Evolutionary conservation across 495 filamentous ascomycete species (phyloP), one percentile per base, ranked within the genome.

Genomic region (Trichoderma orchidacearum): DNA sequence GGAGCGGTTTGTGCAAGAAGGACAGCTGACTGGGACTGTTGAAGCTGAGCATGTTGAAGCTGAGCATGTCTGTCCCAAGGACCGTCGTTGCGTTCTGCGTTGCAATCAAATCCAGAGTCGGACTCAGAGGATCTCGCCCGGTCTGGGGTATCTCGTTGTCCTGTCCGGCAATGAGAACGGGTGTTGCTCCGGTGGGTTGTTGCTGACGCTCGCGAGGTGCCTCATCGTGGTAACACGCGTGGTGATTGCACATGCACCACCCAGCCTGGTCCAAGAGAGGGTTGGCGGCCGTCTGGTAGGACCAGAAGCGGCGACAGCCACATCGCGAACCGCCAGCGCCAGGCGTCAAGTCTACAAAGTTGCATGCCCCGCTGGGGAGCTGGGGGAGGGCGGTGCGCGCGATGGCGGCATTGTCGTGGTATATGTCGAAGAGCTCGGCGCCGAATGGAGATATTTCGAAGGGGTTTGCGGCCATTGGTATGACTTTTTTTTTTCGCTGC

Each of bases 151-250:
- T 67, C 56, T 76, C 68, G 58, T 75, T 76, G 58, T 75, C 72
- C 66, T 76, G 73, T 58, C 64, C 72, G 30, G 60, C 54, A 30
- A 63, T 57, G 35, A 50, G 29, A 30, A 36, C 61, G 1, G 7
- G 17, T 1, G 27, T 48, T 9, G 23, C 60, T 55, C 34, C 58
- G 30, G 30, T 53, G 34, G 48, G 48, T 34, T 48, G 32, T 56
- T 56, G 53, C 55, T 63, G 34, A 30, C 64, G 66, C 32, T 58
- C 15, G 63, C 59, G 54, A 68, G 68, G 55, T 66, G 36, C 23
- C 58, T 74, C 68, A 60, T 84, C 79, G 62, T 87, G 84, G 62
- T 79, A 86, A 65, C 84, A 87, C 30, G 84, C 84, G 73, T 87
- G 84, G 65, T 87, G 84, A 13, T 77, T 78, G 62, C 84, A 87